These are phyloP conservation scores for Mycena maculata DNA, from an alignment of 768 basidiomycete species.

Conservation along the genomic window DNA sequence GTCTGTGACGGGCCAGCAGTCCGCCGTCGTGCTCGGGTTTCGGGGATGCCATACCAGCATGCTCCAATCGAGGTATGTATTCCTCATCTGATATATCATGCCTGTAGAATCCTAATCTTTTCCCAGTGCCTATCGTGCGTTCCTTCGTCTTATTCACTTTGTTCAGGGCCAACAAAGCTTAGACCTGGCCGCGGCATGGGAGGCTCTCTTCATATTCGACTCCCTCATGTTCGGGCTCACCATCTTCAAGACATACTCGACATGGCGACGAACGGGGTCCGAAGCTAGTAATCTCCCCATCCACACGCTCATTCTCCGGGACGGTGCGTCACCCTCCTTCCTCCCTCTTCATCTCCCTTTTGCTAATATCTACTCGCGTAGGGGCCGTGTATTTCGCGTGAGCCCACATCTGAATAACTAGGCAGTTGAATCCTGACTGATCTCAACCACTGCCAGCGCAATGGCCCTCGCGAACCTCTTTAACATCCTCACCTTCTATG, in stretches of 20 bases:
- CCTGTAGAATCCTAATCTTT: too few species aligned
- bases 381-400: constrained; percentile 20
- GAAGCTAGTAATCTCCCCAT: not conserved
- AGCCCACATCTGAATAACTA: too few species aligned
- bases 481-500: constrained; percentile 12
- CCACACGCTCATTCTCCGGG: not conserved
- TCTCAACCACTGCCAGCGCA: not conserved
- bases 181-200: constrained; percentile 6
- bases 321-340: constrained; percentile 3
- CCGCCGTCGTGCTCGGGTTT: not conserved
- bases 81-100: too few species aligned
- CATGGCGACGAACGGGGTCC: not conserved
- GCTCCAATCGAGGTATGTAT: not conserved
- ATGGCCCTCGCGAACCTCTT: constrained; percentile 11
- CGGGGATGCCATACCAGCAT: constrained; percentile 2
- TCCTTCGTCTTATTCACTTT: too few species aligned
- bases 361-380: not conserved
- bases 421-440: not conserved
- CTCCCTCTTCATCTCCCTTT: not conserved
- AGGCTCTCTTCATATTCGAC: not conserved
- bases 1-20: not conserved
- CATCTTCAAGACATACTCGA: constrained; percentile 28
- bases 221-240: not conserved
- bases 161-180: not conserved
- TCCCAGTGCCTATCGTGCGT: not conserved